A percentile compares a stretch with the other conserved stretches of the same genome.
Conservation (phyloP, 164 flowering plant species). For the Brasenia schreberi region DNA sequence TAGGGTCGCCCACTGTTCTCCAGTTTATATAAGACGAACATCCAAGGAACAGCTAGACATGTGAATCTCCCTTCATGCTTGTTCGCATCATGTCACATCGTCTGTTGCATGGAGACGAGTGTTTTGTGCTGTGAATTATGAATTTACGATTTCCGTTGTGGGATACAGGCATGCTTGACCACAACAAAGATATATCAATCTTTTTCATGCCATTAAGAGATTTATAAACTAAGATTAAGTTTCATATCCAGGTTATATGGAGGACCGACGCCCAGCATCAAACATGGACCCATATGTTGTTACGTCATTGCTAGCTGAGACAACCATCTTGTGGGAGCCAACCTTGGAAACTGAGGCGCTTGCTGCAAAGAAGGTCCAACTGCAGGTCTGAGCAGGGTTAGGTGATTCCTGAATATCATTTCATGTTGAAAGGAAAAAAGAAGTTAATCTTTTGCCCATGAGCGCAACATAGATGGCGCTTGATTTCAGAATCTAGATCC, state of each 20-base stretch:
- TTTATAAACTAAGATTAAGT: not conserved
- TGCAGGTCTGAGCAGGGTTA: constrained; percentile 38
- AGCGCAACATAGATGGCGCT: not conserved
- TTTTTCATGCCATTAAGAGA: not conserved
- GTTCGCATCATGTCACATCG: too few relatives aligned
- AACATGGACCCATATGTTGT: constrained; percentile 99
- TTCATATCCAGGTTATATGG: constrained; percentile 60
- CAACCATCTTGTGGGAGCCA: constrained; percentile 81
- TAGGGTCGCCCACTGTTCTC: too few relatives aligned
- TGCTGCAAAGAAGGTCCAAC: constrained; percentile 74
- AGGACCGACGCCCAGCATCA: constrained; percentile 97
- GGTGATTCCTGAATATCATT: constrained; percentile 3
- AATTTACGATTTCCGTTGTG: too few relatives aligned
- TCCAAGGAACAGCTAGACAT: too few relatives aligned
- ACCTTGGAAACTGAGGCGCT: constrained; percentile 92
- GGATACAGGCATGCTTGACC: too few relatives aligned
- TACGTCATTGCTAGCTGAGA: constrained; percentile 73
- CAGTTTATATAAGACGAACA: too few relatives aligned
- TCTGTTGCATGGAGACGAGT: too few relatives aligned
- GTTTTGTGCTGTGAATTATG: too few relatives aligned
- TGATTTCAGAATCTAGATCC: not conserved
- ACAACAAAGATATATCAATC: too few relatives aligned
- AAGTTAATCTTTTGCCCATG: not conserved
- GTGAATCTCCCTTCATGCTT: too few relatives aligned
- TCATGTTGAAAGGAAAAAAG: constrained; percentile 1